Percentiles rank a stretch among this genome's conserved stretches.
phyloP scores from a whole-genome alignment of 176 grass and related monocot genomes.

The Carex cristatella region DNA sequence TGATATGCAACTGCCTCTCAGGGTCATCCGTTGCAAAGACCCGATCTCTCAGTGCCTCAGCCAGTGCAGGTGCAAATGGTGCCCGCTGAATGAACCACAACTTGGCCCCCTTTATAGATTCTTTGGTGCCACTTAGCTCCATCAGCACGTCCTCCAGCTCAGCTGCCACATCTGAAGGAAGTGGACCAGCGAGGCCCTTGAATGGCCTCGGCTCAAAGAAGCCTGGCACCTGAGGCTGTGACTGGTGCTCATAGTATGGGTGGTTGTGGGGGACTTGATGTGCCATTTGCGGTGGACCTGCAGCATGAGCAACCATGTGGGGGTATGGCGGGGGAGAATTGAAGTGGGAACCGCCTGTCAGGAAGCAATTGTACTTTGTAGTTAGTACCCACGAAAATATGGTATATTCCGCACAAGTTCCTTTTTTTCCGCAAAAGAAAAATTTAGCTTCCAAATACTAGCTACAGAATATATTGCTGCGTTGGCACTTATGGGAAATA shows the following conservation, averaged over 20 bases:
- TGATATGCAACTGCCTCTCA: constrained; percentile 85
- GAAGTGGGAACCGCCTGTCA: constrained; percentile 19
- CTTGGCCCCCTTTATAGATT: constrained; percentile 96
- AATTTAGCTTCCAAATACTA: background rate
- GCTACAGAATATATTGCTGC: background rate
- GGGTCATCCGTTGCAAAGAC: constrained; percentile 78
- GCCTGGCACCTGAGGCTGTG: constrained; percentile 38
- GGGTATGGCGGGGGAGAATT: constrained; percentile 23
- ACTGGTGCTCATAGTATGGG: constrained; percentile 66
- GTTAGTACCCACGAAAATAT: background rate
- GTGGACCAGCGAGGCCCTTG: constrained; percentile 59
- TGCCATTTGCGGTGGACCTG: background rate
- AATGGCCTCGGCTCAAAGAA: constrained; percentile 63
- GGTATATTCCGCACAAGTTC: background rate
- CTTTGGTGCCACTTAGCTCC: constrained; percentile 87
- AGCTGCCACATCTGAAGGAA: constrained; percentile 72
- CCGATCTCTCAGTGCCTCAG: constrained; percentile 74
- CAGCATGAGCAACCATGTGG: background rate
- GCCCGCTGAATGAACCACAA: constrained; percentile 85
- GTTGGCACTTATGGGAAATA: background rate
- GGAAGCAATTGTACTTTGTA: background rate
- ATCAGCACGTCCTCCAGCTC: constrained; percentile 61
- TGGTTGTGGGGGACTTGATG: constrained; percentile 30
- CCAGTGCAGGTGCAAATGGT: constrained; percentile 61
- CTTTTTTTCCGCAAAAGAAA: background rate